Evolutionary conservation across 495 filamentous ascomycete genomes (phyloP).

Genomic region (Amphirosellinia nigrospora): DNA sequence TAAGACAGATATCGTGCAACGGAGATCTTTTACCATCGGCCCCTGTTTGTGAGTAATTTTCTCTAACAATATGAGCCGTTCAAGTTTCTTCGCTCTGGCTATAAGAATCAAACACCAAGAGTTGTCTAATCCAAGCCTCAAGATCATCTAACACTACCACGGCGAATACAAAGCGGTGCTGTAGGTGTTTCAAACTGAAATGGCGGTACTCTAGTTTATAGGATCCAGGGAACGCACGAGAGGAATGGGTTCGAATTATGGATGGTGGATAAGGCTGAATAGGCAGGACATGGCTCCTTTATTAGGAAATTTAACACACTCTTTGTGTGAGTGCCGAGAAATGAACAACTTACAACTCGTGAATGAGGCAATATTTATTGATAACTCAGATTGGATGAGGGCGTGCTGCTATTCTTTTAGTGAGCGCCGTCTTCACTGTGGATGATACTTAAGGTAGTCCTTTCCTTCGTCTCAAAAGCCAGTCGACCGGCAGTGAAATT

Average conservation of each 20-base stretch:
- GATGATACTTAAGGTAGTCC: background rate
- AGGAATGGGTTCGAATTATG: background rate
- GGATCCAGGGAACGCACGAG: background rate
- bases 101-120: background rate
- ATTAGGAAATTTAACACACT: background rate
- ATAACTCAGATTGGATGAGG: background rate
- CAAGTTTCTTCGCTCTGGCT: background rate
- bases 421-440: background rate
- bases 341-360: background rate
- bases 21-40: background rate
- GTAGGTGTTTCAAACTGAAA: background rate
- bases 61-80: background rate
- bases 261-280: background rate
- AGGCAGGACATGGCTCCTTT: conserved; percentile 7
- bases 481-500: background rate
- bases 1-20: background rate
- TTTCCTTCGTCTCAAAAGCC: background rate
- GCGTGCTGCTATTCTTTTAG: background rate
- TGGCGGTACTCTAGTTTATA: background rate
- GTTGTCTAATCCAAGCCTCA: background rate
- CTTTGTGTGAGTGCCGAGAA: background rate
- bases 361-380: background rate
- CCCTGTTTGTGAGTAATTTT: background rate
- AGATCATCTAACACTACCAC: background rate
- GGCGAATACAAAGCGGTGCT: background rate